Evolutionary conservation across 2,329 filamentous ascomycete species (phyloP).

Genomic region (Ceratocystis lukuohia): DNA sequence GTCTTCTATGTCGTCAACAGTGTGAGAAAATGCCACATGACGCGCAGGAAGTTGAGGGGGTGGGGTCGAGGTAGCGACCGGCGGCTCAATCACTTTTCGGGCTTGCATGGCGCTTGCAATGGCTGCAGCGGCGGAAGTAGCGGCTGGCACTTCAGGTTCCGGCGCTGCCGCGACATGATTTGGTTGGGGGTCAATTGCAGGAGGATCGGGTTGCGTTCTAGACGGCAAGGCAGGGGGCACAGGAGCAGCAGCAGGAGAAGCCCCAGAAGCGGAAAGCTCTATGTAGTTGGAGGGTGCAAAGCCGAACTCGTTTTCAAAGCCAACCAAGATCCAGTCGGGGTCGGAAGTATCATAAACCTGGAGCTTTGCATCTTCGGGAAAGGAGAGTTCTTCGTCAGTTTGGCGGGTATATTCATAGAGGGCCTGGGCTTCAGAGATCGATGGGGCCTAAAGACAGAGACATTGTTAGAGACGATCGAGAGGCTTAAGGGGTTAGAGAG

Average conservation of each 20-base stretch:
- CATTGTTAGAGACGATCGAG: slow-evolving; percentile 4
- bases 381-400: slow-evolving; percentile 94
- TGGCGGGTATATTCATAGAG: slow-evolving; percentile 96
- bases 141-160: slow-evolving; percentile 18
- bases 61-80: slow-evolving; percentile 6
- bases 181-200: slow-evolving; percentile 26
- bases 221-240: slow-evolving; percentile 33
- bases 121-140: slow-evolving; percentile 38
- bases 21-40: slow-evolving; percentile 15
- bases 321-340: slow-evolving; percentile 92
- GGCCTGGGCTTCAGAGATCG: slow-evolving; percentile 57
- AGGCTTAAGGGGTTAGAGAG: background rate
- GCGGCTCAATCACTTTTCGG: slow-evolving; percentile 25
- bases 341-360: slow-evolving; percentile 82
- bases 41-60: slow-evolving; percentile 25
- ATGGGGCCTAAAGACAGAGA: slow-evolving; percentile 36
- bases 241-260: slow-evolving; percentile 24
- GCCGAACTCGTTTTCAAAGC: slow-evolving; percentile 70
- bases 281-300: slow-evolving; percentile 97
- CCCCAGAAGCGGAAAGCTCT: slow-evolving; percentile 44
- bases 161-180: slow-evolving; percentile 15
- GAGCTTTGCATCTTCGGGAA: slow-evolving; percentile 73
- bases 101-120: slow-evolving; percentile 44
- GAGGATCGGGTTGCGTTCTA: slow-evolving; percentile 28
- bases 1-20: slow-evolving; percentile 19